phyloP scores from a whole-genome alignment of 1,284 basidiomycete species.

The Anthracocystis walkeri region DNA sequence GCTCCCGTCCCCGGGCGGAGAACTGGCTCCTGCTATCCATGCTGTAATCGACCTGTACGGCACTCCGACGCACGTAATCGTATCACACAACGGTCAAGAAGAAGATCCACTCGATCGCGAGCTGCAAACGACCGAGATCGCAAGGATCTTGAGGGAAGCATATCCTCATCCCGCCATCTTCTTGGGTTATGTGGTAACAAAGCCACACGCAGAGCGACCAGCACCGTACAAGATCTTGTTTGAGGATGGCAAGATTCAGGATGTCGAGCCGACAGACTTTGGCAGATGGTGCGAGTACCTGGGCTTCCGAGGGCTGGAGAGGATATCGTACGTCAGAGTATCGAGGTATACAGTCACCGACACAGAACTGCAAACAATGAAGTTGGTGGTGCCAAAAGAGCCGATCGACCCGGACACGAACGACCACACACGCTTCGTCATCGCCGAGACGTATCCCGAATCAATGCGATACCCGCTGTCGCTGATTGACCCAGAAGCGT shows the following conservation, averaged over 20 bases:
- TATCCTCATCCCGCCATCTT: conserved; percentile 85
- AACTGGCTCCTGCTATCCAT: conserved; percentile 82
- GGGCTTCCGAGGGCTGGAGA: conserved; percentile 60
- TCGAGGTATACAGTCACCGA: conserved; percentile 66
- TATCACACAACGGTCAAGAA: conserved; percentile 92
- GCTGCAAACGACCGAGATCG: conserved; percentile 85
- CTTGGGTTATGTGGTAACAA: conserved; percentile 79
- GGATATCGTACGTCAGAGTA: conserved; percentile 63
- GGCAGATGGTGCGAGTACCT: conserved; percentile 68
- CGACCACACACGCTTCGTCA: conserved; percentile 39
- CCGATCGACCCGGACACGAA: conserved; percentile 54
- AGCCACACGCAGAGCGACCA: conserved; percentile 79
- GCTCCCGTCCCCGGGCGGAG: conserved; percentile 82
- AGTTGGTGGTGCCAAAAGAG: conserved; percentile 57
- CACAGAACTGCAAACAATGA: conserved; percentile 66
- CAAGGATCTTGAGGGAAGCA: conserved; percentile 79
- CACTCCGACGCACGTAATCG: conserved; percentile 82
- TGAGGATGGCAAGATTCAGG: conserved; percentile 67
- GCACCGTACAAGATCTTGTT: conserved; percentile 84
- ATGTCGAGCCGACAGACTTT: conserved; percentile 71
- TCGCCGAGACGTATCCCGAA: conserved; percentile 43
- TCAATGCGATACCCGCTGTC: conserved; percentile 43
- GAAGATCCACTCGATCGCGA: conserved; percentile 89
- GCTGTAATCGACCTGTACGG: conserved; percentile 88
- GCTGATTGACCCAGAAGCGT: conserved; percentile 43